Evolutionary conservation across 2,329 filamentous ascomycete genomes (phyloP), one percentile per base, ranked within the genome.

Genomic region (Sarocladiaceae sp.): DNA sequence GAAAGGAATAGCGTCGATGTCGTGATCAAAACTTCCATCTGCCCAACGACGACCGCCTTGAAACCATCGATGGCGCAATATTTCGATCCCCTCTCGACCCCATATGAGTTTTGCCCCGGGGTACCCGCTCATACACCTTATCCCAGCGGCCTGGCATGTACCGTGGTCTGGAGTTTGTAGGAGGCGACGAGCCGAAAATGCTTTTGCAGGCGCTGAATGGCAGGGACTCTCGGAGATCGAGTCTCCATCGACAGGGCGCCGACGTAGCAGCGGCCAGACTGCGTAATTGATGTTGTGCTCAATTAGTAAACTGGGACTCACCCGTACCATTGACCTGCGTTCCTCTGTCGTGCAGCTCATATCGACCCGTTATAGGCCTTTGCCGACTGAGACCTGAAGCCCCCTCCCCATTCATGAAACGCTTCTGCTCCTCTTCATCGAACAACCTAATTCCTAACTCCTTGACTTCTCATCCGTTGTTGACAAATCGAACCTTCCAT

Each of bases 1-100:
- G 71, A 74, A 72, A 72, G 73, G 66, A 56, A 69, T 76, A 75
- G 73, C 72, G 72, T 69, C 67, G 73, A 76, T 76, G 74, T 75
- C 73, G 74, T 76, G 73, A 75, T 76, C 69, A 64, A 60, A 68
- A 64, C 63, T 62, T 48, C 44, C 44, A 31, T 48, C 44, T 46
- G 22, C n/a, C 28, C 28, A 29, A 48, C 26, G 44, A 31, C 26
- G 44, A 29, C 44, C 11, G 25, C 44, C 13, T 33, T 33, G 31
- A 26, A 23, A 10, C 4, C 7, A 26, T 48, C 66, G 62, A 70
- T 69, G 63, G 65, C 68, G 66, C 68, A 65, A 69, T 68, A 25
- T 46, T 31, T 33, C n/a, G 17, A 20, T 18, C 26, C 26, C 44
- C 26, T 46, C 37, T 12, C 17, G n/a, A 6, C 20, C 44, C 44